Evolutionary conservation across 1,284 basidiomycete species (phyloP).

Genomic region (Vanrija sp.): DNA sequence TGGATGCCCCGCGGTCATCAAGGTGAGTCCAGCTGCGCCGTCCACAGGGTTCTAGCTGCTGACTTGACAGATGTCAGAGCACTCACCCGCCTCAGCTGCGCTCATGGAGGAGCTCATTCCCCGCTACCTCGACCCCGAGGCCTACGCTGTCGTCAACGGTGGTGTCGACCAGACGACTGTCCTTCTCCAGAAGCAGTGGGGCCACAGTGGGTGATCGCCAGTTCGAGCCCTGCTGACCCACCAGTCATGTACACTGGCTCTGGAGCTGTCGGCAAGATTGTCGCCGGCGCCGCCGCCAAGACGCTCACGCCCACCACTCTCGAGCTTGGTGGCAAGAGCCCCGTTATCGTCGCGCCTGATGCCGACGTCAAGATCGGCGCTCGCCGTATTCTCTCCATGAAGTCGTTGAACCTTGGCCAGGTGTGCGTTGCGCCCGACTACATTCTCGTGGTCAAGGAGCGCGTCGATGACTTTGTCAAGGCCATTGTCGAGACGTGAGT

Average conservation of each 20-base stretch:
- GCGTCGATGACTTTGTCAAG: constrained; percentile 61
- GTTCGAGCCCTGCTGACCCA: constrained; percentile 21
- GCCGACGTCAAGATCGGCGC: constrained; percentile 51
- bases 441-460: constrained; percentile 63
- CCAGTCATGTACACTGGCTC: constrained; percentile 65
- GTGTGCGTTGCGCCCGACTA: constrained; percentile 63
- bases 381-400: constrained; percentile 66
- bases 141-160: constrained; percentile 71
- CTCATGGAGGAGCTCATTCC: constrained; percentile 70
- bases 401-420: constrained; percentile 70
- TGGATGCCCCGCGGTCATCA: constrained; percentile 69
- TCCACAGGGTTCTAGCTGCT: constrained; percentile 1
- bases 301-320: constrained; percentile 77
- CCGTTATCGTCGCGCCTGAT: constrained; percentile 70
- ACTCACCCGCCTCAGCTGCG: constrained; percentile 62
- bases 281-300: constrained; percentile 79
- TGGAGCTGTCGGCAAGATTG: constrained; percentile 67
- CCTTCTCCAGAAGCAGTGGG: constrained; percentile 78
- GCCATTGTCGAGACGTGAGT: constrained; percentile 59
- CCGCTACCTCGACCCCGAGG: constrained; percentile 73
- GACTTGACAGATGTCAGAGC: constrained; percentile 62
- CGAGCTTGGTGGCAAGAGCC: constrained; percentile 76
- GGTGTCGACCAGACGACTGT: constrained; percentile 69
- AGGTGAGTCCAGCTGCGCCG: constrained; percentile 45
- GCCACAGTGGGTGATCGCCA: constrained; percentile 62